Evolutionary conservation across 2,329 filamentous ascomycete species (phyloP), one percentile per base, ranked within the genome.

Genomic region (Tolypocladium paradoxum): DNA sequence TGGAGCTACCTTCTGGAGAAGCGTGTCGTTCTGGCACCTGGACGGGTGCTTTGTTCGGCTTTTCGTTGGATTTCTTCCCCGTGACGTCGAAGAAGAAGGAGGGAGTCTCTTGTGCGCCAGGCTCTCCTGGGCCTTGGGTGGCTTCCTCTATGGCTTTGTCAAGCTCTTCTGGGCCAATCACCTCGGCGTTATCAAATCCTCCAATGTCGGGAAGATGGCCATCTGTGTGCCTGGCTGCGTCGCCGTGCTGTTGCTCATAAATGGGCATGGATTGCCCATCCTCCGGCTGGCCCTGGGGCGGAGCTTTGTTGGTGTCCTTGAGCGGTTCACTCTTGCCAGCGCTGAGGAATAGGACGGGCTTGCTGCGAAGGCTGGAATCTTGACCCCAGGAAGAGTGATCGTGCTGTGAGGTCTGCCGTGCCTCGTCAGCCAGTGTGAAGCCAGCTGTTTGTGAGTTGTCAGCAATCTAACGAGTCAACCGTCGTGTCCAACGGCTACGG

Each of bases 281-380:
- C 27, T 47, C 29, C 9, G 18, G 29, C 6, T 31, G n/a, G 40
- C 7, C 22, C 11, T 48, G 31, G 12, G 20, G 16, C 4, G 61
- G 53, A 7, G 63, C 53, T 4, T 60, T 55, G 33, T 73, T 64
- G 5, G 72, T 54, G 7, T 73, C 64, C 53, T 76, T 71, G 4
- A 79, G 63, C 4, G 78, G 78, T 45, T 81, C 71, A 48, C 73
- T 73, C 43, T 71, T 61, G 6, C 79, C 79, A n/a, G 73, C 74
- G 55, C 77, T 81, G 48, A 81, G 66, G 53, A 83, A 83, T 0
- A 56, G 56, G 4, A 83, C 71, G 1, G 79, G 79, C 43, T 70
- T 71, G 45, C 70, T 65, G 52, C 79, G 70, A 11, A 83, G 66
- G 48, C 68, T 73, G 22, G 65, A 64, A 53, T 69, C 70, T 34